These are phyloP conservation scores for Clitoria ternatea DNA, from an alignment of 306 rosid genomes.

Conservation along the genomic window DNA sequence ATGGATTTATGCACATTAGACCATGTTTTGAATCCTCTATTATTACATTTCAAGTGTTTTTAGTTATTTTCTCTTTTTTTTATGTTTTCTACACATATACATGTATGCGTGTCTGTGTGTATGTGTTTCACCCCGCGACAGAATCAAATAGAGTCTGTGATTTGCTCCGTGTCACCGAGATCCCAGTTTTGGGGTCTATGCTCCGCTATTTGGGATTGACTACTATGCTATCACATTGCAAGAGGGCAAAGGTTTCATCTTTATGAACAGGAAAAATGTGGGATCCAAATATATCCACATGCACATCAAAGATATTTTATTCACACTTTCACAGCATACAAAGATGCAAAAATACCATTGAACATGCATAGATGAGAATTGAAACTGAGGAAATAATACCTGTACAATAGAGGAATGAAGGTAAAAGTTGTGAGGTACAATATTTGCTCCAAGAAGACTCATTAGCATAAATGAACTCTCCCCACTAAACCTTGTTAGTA, in stretches of 20 bases:
- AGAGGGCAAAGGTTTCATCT: neutral
- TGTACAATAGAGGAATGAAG: constrained; percentile 91
- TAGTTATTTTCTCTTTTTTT: no score
- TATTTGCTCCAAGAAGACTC: constrained; percentile 94
- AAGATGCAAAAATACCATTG: neutral
- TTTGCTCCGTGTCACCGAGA: no score
- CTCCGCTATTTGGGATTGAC: no score
- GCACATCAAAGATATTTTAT: neutral
- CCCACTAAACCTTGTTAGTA: constrained; percentile 63
- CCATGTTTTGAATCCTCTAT: no score
- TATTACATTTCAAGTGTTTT: no score
- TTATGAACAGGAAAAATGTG: neutral
- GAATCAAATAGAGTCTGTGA: no score
- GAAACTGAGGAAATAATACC: constrained; percentile 48
- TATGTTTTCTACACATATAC: no score
- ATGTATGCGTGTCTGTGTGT: no score
- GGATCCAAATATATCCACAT: neutral
- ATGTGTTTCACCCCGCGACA: no score
- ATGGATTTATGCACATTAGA: no score
- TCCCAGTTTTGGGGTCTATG: no score
- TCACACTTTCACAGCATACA: neutral
- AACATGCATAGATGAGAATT: neutral
- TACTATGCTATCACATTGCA: no score
- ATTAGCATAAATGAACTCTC: constrained; percentile 84
- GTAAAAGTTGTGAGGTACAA: constrained; percentile 93